Evolutionary conservation across 495 filamentous ascomycete genomes (phyloP).

Genomic region (Penicillium robsamsonii): DNA sequence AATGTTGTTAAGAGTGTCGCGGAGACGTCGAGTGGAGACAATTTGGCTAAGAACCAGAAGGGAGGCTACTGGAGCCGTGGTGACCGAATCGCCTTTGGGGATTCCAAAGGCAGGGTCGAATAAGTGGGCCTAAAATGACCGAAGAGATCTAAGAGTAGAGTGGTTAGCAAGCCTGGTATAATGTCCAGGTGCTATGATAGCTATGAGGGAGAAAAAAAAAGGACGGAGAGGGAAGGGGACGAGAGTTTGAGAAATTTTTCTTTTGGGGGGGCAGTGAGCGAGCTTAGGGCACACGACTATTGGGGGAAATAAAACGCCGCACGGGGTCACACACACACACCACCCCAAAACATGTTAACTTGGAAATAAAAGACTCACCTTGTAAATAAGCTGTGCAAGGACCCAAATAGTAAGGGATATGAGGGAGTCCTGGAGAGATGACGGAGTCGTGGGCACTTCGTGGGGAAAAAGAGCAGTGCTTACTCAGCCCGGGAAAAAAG

Average conservation of each 20-base stretch:
- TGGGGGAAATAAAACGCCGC: constrained; percentile 18
- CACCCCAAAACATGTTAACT: constrained; percentile 8
- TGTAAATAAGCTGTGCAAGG: constrained; percentile 5
- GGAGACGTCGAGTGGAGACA: constrained; percentile 60
- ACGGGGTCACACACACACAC: constrained; percentile 16
- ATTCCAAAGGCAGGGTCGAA: constrained; percentile 58
- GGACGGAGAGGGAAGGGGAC: constrained; percentile 17
- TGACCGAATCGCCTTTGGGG: constrained; percentile 61
- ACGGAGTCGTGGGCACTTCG: neutral
- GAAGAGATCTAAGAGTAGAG: constrained; percentile 6
- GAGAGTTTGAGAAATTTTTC: constrained; percentile 17
- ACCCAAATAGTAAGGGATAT: constrained; percentile 3
- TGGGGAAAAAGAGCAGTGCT: constrained; percentile 7
- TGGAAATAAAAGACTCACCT: constrained; percentile 17
- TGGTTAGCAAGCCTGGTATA: constrained; percentile 6
- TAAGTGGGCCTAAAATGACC: constrained; percentile 1
- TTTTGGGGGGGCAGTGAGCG: constrained; percentile 9
- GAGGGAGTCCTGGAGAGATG: neutral
- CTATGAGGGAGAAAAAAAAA: constrained; percentile 27
- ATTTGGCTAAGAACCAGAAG: constrained; percentile 71
- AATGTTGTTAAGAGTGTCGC: constrained; percentile 65
- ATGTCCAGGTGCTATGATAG: neutral
- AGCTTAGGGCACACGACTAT: constrained; percentile 23
- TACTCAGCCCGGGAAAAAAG: neutral
- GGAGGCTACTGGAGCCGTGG: constrained; percentile 71